Conservation (phyloP, 345 rosid genomes). For the Camelina laxa region DNA sequence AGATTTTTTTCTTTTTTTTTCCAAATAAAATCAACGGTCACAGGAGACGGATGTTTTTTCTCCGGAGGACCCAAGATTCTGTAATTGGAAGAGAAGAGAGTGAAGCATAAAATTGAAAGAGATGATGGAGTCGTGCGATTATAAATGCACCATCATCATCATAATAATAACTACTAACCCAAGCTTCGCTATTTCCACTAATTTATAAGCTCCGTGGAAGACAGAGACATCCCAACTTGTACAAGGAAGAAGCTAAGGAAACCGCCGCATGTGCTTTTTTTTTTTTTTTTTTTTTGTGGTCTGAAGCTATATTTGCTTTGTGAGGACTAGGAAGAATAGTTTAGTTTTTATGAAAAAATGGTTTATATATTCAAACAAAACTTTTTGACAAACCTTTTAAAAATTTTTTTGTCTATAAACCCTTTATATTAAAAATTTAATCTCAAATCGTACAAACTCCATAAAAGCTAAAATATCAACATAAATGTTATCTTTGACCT, state of each 20-base stretch:
- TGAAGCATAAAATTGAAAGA: not conserved
- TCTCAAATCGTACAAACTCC: not conserved
- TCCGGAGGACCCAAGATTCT: constrained; percentile 15
- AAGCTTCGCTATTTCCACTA: constrained; percentile 13
- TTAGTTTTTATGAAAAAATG: not conserved
- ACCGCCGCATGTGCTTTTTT: constrained; percentile 6
- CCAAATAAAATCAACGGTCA: constrained; percentile 26
- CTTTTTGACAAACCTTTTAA: too few relatives aligned
- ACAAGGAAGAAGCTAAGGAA: constrained; percentile 17
- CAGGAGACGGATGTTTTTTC: constrained; percentile 8
- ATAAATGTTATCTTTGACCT: not conserved
- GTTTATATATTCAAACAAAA: too few relatives aligned
- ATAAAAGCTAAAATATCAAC: not conserved
- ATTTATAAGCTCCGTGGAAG: constrained; percentile 17
- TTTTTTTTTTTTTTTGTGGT: not conserved
- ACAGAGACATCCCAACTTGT: constrained; percentile 30
- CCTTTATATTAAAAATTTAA: too few relatives aligned
- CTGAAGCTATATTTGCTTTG: not conserved
- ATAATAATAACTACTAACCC: not conserved
- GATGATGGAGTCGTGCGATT: not conserved
- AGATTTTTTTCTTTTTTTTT: not conserved
- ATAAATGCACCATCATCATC: not conserved
- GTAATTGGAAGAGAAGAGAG: constrained; percentile 9
- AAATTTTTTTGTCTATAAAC: not conserved
- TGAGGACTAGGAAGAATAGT: not conserved